Base-by-base conservation (phyloP, 768 basidiomycete genomes). In the Podaxis sp. region DNA sequence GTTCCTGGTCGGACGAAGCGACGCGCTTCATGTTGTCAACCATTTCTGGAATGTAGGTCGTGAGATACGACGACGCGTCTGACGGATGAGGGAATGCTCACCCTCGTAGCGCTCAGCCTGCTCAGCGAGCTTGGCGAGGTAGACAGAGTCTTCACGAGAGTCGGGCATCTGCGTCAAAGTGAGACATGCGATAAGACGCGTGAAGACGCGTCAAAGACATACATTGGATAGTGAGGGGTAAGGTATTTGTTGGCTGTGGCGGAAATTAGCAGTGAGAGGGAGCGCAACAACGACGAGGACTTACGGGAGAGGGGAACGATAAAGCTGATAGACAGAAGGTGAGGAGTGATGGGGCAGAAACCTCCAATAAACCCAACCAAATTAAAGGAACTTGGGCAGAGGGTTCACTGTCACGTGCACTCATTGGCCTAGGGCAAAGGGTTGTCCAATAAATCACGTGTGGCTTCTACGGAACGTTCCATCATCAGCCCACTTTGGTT, bases 111-210 rank as follows among this genome's bases (percentile, higher is more conserved):
- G 96, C 86, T 98, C 96, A 71, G 96, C 96, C 84, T 98, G 95
- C 84, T 98, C 95, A 76, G 94, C 94, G 83, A 98, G 94, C 93
- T 98, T 98, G 82, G 96, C 96, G 80, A 97, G 95, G 86, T 98
- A 98, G 80, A 98, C 96, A 71, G 91, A 94, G 79, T 96, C 93
- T 87, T 96, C 94, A 74, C 94, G 93, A 75, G 86, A 81, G 74
- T 90, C 89, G 74, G 88, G 76, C 91, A 92, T 92, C 90, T 91
- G 64, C 19, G 49, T 57, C 13, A 17, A 37, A 63, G 66, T 73
- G 62, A 61, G 67, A 70, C 61, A 58, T 52, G 43, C 15, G 33
- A 68, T 67, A 74, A 74, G 70, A 79, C 75, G 76, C 76, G 80
- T 75, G 51, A 66, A 43, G 66, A 77, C 77, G 75, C 78, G 78